A percentile compares a stretch with the other conserved stretches of the same genome.
These are phyloP conservation scores for Xanthoconium stramineum DNA, from an alignment of 768 basidiomycete genomes.

Conservation along the genomic window DNA sequence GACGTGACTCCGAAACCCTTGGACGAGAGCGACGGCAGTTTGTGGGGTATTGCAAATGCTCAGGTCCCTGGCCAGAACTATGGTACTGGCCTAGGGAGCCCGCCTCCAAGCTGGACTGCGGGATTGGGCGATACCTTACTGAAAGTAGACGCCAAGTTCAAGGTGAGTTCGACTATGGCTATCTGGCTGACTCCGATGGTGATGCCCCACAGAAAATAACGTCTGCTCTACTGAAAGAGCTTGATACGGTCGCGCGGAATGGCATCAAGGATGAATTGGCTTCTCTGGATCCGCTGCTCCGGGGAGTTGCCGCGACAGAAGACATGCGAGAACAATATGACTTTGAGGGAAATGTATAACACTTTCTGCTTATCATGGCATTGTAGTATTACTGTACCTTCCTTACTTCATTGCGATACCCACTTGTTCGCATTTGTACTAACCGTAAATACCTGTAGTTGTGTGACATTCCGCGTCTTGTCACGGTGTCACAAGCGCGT, in stretches of 20 bases:
- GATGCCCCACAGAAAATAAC: constrained; percentile 70
- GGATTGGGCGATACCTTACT: constrained; percentile 67
- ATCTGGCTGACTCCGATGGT: neutral
- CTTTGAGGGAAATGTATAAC: constrained; percentile 39
- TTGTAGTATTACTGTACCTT: constrained; percentile 23
- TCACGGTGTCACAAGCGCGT: constrained; percentile 26
- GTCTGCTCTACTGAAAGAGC: constrained; percentile 73
- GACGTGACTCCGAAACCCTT: constrained; percentile 37
- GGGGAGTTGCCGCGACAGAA: constrained; percentile 47
- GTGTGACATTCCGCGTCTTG: constrained; percentile 21
- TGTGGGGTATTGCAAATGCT: constrained; percentile 72
- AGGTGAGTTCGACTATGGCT: constrained; percentile 45
- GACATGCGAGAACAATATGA: constrained; percentile 41
- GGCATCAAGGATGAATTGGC: constrained; percentile 81
- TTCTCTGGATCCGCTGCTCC: constrained; percentile 73
- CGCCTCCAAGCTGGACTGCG: constrained; percentile 61
- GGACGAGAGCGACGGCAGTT: constrained; percentile 47
- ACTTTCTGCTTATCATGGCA: constrained; percentile 13
- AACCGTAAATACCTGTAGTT: neutral
- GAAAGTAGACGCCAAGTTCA: constrained; percentile 82
- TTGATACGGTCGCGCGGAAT: constrained; percentile 77
- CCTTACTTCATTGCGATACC: neutral
- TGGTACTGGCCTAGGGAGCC: constrained; percentile 40
- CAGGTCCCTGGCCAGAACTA: constrained; percentile 29
- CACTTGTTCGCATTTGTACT: no score